Conservation (phyloP, 2,329 filamentous ascomycete species). For the Aspergillus hiratsukae region DNA sequence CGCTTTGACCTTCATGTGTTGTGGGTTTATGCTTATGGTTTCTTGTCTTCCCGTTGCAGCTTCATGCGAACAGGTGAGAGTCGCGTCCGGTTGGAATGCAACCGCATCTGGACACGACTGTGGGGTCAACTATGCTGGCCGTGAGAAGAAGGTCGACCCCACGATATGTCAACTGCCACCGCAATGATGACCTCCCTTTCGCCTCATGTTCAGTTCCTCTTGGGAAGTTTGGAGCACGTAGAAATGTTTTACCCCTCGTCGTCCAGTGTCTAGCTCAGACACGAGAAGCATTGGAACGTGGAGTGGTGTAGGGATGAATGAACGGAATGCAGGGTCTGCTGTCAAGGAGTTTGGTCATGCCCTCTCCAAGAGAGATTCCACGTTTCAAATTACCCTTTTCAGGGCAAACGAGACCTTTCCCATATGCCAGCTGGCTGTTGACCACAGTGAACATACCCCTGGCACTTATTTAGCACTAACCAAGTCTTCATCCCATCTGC, state of each 20-base stretch:
- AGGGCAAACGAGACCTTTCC: not conserved
- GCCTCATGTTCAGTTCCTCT: not conserved
- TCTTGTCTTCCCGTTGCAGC: not conserved
- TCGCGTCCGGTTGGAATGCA: not conserved
- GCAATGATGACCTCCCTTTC: not conserved
- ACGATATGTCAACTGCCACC: not conserved
- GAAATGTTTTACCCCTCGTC: not conserved
- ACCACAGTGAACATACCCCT: not conserved
- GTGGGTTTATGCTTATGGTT: not conserved
- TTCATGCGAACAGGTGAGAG: not conserved
- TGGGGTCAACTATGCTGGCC: too few species aligned
- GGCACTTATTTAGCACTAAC: too few species aligned
- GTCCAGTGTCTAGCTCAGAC: not conserved
- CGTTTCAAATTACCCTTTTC: not conserved
- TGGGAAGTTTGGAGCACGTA: too few species aligned
- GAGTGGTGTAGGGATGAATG: not conserved
- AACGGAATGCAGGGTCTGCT: not conserved
- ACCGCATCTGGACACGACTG: not conserved
- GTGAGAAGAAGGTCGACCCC: not conserved
- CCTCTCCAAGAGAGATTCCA: not conserved
- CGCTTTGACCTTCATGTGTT: not conserved
- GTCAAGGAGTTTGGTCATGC: not conserved
- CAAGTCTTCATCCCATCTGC: too few species aligned
- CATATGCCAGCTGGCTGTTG: not conserved
- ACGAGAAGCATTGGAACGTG: not conserved